phyloP scores from a whole-genome alignment of 2,329 filamentous ascomycete genomes.

The Hymenoscyphus fructigenus region DNA sequence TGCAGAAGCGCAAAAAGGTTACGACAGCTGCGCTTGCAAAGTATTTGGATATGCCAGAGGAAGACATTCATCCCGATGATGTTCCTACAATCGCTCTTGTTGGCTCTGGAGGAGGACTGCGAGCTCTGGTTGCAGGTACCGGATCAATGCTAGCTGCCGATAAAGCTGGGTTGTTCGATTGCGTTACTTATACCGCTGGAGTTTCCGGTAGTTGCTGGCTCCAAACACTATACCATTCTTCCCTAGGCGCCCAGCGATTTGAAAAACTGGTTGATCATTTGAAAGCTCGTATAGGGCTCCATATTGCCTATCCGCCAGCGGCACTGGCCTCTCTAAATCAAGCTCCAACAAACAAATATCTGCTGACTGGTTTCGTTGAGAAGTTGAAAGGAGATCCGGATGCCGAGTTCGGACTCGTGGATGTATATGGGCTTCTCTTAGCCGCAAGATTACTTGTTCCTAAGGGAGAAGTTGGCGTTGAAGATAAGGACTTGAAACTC shows the following conservation, averaged over 20 bases:
- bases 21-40: constrained; percentile 73
- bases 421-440: constrained; percentile 85
- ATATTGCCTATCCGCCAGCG: constrained; percentile 89
- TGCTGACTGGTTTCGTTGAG: constrained; percentile 85
- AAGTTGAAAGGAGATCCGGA: constrained; percentile 81
- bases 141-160: constrained; percentile 83
- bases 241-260: constrained; percentile 68
- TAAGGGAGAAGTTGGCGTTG: constrained; percentile 75
- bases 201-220: constrained; percentile 97
- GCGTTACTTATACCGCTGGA: constrained; percentile 89
- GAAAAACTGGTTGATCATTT: constrained; percentile 41
- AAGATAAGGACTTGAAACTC: constrained; percentile 80
- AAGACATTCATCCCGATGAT: constrained; percentile 87
- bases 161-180: constrained; percentile 89
- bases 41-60: constrained; percentile 76
- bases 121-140: constrained; percentile 86
- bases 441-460: constrained; percentile 84
- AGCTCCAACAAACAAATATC: constrained; percentile 88
- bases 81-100: constrained; percentile 92
- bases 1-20: constrained; percentile 65
- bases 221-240: constrained; percentile 82
- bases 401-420: constrained; percentile 85
- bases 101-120: constrained; percentile 86
- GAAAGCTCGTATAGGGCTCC: constrained; percentile 67
- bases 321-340: constrained; percentile 80